A percentile compares a stretch with the other conserved stretches of the same genome.
phyloP scores from a whole-genome alignment of 1,284 basidiomycete genomes.

The Stygiomarasmius scandens region DNA sequence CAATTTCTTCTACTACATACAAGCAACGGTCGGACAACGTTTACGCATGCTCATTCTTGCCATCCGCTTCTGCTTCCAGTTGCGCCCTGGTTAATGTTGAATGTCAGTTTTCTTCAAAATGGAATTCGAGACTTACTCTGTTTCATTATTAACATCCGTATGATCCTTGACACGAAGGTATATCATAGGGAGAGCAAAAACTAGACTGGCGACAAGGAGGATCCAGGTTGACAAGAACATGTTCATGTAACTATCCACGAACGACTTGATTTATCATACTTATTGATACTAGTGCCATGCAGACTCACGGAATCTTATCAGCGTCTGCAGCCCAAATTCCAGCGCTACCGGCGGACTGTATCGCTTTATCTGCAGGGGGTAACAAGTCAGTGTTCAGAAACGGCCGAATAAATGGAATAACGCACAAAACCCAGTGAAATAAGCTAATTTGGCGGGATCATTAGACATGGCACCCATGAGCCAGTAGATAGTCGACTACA shows the following conservation, averaged over 20 bases:
- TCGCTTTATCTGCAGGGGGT: slow-evolving; percentile 47
- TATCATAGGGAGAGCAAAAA: slow-evolving; percentile 58
- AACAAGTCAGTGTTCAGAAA: neutral
- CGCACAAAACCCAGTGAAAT: slow-evolving; percentile 55
- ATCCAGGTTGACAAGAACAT: slow-evolving; percentile 58
- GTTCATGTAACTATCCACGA: slow-evolving; percentile 47
- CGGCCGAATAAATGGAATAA: slow-evolving; percentile 15
- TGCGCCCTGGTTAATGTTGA: neutral
- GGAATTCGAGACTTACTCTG: slow-evolving; percentile 36
- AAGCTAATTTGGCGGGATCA: slow-evolving; percentile 56
- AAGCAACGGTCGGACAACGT: no score
- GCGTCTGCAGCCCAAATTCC: slow-evolving; percentile 55
- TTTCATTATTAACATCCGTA: slow-evolving; percentile 48
- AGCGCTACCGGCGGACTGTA: slow-evolving; percentile 59
- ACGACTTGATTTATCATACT: neutral
- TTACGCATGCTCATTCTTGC: no score
- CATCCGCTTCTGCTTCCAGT: neutral
- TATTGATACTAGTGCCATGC: neutral
- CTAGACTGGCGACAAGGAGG: slow-evolving; percentile 47
- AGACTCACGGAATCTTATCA: slow-evolving; percentile 43
- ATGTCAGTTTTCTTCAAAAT: neutral
- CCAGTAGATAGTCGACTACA: slow-evolving; percentile 59
- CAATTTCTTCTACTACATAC: no score
- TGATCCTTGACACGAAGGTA: slow-evolving; percentile 52
- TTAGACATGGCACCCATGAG: slow-evolving; percentile 64